Evolutionary conservation across 2,329 filamentous ascomycete genomes (phyloP), one percentile per base, ranked within the genome.

Genomic region (Aspergillus brasiliensis): DNA sequence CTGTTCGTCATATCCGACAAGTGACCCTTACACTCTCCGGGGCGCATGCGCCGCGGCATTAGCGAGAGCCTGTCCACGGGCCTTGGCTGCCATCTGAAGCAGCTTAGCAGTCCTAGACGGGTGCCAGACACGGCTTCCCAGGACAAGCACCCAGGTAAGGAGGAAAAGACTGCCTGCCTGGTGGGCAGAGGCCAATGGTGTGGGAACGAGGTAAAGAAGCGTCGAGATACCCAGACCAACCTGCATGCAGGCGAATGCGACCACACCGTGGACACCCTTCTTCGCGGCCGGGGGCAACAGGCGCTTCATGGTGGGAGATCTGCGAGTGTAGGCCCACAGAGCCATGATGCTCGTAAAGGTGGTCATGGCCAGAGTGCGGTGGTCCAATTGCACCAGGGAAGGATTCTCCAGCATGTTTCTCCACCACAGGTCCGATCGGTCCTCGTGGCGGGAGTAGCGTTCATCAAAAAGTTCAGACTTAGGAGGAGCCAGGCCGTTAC

Each of bases 351-450:
- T 85, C 56, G 86, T 89, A 76, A 97, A 96, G 1, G 94, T 97
- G 15, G 91, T 92, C 49, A 89, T 91, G 60, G 95, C 96, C 37
- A 98, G 84, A 68, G 96, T 91, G 47, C 96, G 89, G 81, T 99
- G 95, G 78, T 99, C 91, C 47, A 99, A 86, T 80, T 99, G 96
- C 2, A 98, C 96, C 25, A 96, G 86, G 15, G 91, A 93, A 3
- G 95, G 96, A 80, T 99, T 99, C 82, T 98, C 95, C 34, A 98
- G 88, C 83, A 96, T 90, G 79, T 99, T 99, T 71, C 95, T 88
- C 95, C 95, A 99, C 87, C 90, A 92, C 17, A 98, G 82, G 71
- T 99, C 96, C 11, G 88, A 88, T 44, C 85, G 82, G 73, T 97
- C 92, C 42, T 88, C 83, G 59, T 84, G 86, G 70, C 92, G 90